These are phyloP conservation scores for Globisporangium rhizosaccharum DNA, from an alignment of 352 stramenopile genomes.

Conservation along the genomic window DNA sequence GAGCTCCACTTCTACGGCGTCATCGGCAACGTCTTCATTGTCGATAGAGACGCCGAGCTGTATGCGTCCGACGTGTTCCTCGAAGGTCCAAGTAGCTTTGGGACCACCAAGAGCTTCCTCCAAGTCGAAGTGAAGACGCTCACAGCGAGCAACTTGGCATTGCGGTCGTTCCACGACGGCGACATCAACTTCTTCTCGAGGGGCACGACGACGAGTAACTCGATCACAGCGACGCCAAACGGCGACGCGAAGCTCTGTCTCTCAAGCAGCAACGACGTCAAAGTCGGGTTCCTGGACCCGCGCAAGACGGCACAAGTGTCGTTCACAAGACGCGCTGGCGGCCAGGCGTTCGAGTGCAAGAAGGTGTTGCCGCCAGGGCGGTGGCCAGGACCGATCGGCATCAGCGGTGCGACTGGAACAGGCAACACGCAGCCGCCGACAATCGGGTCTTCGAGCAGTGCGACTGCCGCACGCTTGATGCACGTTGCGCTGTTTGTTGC, in stretches of 20 bases:
- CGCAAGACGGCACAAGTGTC: background rate
- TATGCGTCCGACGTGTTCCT: background rate
- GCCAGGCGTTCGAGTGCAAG: background rate
- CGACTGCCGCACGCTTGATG: no score
- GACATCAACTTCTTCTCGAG: background rate
- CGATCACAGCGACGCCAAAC: background rate
- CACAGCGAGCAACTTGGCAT: background rate
- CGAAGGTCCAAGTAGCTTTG: conserved; percentile 10
- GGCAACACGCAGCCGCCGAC: no score
- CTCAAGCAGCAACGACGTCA: background rate
- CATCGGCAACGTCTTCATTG: background rate
- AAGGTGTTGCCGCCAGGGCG: background rate
- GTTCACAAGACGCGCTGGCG: background rate
- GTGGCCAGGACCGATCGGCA: no score
- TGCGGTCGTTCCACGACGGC: background rate
- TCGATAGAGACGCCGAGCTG: background rate
- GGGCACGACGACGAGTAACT: background rate
- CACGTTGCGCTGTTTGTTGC: no score
- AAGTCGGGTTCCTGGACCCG: background rate
- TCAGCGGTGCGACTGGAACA: no score
- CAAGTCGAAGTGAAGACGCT: background rate
- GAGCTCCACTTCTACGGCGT: background rate
- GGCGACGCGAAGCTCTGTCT: background rate
- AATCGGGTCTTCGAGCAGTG: no score
- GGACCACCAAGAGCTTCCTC: conserved; percentile 39